phyloP scores from a whole-genome alignment of 345 rosid species.

The Linum trigynum region DNA sequence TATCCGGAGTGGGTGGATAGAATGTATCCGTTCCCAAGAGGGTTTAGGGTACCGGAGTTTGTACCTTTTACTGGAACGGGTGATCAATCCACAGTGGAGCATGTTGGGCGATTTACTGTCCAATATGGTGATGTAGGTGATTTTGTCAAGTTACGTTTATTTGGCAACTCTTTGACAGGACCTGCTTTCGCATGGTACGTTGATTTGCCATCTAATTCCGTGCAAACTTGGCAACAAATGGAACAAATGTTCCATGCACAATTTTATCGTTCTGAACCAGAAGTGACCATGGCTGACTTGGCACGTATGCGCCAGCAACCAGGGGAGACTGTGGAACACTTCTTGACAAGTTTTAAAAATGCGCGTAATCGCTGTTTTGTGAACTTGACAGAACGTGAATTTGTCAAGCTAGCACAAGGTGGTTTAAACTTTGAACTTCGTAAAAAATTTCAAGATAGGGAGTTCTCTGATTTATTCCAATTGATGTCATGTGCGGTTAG shows the following conservation, averaged over 20 bases:
- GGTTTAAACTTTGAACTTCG: not conserved
- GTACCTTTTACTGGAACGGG: not conserved
- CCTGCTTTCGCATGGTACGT: not conserved
- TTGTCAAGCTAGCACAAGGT: not conserved
- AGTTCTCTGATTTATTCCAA: not conserved
- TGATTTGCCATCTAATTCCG: not conserved
- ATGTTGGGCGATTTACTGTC: not conserved
- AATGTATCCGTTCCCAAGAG: not conserved
- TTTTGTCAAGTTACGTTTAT: too few species aligned
- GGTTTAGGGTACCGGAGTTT: not conserved
- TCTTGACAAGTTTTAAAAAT: not conserved
- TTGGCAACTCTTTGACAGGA: not conserved
- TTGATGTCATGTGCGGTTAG: not conserved
- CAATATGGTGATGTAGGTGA: not conserved
- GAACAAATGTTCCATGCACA: not conserved
- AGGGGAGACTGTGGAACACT: not conserved
- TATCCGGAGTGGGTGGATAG: not conserved
- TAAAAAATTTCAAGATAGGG: not conserved
- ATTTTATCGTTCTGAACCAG: not conserved
- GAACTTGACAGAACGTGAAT: not conserved
- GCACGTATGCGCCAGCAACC: not conserved
- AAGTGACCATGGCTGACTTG: not conserved
- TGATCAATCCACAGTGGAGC: not conserved
- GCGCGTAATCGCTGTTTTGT: not conserved
- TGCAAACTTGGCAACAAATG: not conserved